Percentiles rank a stretch among this genome's conserved stretches.
Conservation (phyloP, 306 rosid species). For the Quercus rubra region DNA sequence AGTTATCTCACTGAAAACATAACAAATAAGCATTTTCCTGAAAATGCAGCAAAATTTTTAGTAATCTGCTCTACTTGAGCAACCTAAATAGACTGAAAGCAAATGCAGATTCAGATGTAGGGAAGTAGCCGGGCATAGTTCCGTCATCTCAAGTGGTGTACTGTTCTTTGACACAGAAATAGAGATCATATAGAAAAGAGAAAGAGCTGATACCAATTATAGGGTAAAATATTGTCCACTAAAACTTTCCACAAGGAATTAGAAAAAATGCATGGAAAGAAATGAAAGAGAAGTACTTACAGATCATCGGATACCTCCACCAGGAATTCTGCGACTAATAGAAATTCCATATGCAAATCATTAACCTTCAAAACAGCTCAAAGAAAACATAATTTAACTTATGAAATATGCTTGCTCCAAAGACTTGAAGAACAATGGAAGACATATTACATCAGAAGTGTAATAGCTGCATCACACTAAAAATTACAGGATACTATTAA, state of each 20-base stretch:
- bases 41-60: background rate
- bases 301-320: conserved; percentile 92
- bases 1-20: conserved; percentile 17
- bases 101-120: background rate
- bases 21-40: background rate
- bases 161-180: background rate
- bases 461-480: background rate
- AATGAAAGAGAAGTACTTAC: conserved; percentile 46
- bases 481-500: background rate
- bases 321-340: conserved; percentile 79
- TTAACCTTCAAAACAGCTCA: conserved; percentile 59
- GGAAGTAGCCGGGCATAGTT: background rate
- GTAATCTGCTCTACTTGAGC: background rate
- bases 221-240: background rate
- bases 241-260: background rate
- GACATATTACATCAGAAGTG: background rate
- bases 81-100: background rate
- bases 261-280: background rate
- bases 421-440: background rate
- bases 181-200: background rate
- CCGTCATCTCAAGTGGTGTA: background rate
- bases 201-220: background rate
- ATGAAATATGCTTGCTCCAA: conserved; percentile 13
- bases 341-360: conserved; percentile 89
- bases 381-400: conserved; percentile 31